Base-by-base conservation (phyloP, 768 basidiomycete genomes). In the Termitomyces sp. region DNA sequence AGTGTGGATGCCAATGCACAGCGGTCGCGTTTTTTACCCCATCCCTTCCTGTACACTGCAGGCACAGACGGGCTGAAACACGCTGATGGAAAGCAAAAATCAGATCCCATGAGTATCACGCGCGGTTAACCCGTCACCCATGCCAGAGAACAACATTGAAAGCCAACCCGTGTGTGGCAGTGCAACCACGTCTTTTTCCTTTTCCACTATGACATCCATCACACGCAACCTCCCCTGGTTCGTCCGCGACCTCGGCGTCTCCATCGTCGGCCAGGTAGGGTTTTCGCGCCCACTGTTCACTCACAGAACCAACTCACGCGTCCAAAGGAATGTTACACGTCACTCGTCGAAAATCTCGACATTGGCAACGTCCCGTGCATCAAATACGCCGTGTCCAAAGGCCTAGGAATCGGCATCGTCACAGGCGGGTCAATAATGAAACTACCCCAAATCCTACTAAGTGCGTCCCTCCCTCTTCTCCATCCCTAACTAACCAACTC, bases 351-450 rank as follows among this genome's bases (percentile, higher is more conserved):
- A 75, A 84, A 98, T 70, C 81, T 96, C 57, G 75, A 97, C 71
- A 63, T 97, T 20, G 61, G 66, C 15, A 88, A 97, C 71, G 77
- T 86, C 9, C 77, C 88, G 59, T 99, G 97, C 73, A 77, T 98
- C 69, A 95, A 95, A 73, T 93, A 93, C 72, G 83, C 93, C 1
- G 70, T 97, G 55, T 97, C 95, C 3, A 98, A 98, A 69, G 95
- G 87, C 0, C 76, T 99, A 7, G 95, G 97, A 0, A 74, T 99
- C 16, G 96, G 89, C 0, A 95, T 98, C 53, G 95, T 98, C 45
- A 77, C 91, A 1, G 96, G 91, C 44, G 95, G 95, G 0, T 87
- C 89, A 2, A 91, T 99, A 61, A 91, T 99, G 86, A 99, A 99
- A 73, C 83, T 98, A 2, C 96, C 96, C 1, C 96, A 98, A 70